These are phyloP conservation scores for Bisporella sp. DNA, from an alignment of 2,329 filamentous ascomycete genomes.

Conservation along the genomic window DNA sequence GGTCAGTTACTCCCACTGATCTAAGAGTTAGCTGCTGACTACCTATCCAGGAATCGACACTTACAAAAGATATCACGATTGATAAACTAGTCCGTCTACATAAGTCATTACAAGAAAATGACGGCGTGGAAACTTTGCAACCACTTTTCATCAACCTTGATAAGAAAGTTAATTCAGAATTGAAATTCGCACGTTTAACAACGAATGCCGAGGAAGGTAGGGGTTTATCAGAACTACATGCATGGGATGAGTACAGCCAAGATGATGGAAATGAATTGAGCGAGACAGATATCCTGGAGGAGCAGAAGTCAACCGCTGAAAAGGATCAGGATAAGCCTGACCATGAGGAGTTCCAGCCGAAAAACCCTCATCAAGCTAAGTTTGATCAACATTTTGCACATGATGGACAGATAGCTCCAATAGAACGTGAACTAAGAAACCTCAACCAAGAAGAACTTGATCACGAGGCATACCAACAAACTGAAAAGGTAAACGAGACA, in stretches of 20 bases:
- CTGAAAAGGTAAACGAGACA: neutral
- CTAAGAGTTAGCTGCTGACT: conserved; percentile 21
- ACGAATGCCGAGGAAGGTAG: conserved; percentile 48
- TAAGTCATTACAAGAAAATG: conserved; percentile 50
- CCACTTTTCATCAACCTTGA: conserved; percentile 52
- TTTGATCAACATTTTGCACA: no score
- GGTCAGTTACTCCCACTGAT: conserved; percentile 33
- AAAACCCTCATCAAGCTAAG: no score
- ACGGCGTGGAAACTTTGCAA: conserved; percentile 43
- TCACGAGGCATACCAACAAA: neutral
- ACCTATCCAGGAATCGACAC: conserved; percentile 38
- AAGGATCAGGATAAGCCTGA: neutral
- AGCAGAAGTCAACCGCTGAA: conserved; percentile 3
- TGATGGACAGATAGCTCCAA: no score
- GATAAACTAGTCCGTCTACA: conserved; percentile 53
- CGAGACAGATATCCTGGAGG: conserved; percentile 1
- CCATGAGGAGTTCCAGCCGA: no score
- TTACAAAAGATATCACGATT: conserved; percentile 42
- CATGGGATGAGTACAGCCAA: conserved; percentile 20
- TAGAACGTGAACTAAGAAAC: no score
- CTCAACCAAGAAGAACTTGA: neutral
- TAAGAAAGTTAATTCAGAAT: conserved; percentile 45
- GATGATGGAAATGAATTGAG: conserved; percentile 13
- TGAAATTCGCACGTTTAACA: conserved; percentile 43
- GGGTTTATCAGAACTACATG: conserved; percentile 31